These are phyloP conservation scores for Tardiomyces digboiensis DNA, from an alignment of 1,139 yeast genomes.

Conservation along the genomic window DNA sequence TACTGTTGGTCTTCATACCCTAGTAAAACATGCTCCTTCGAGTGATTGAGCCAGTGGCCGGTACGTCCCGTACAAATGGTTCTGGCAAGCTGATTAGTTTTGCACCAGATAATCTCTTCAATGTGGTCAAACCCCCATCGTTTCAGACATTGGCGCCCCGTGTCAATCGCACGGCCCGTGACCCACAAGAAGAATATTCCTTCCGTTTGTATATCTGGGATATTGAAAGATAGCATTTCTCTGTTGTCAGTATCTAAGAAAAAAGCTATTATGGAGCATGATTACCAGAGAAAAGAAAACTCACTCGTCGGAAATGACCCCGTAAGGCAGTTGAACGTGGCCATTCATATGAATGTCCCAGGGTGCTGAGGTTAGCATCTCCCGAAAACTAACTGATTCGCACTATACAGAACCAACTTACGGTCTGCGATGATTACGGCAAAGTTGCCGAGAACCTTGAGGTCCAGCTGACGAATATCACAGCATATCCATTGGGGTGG, in stretches of 20 bases:
- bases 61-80: constrained; percentile 94
- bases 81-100: constrained; percentile 75
- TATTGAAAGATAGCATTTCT: constrained; percentile 57
- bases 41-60: constrained; percentile 95
- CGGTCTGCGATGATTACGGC: constrained; percentile 83
- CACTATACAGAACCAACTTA: constrained; percentile 7
- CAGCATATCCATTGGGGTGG: constrained; percentile 87
- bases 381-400: constrained; percentile 16
- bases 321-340: constrained; percentile 44
- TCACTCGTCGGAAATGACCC: constrained; percentile 28
- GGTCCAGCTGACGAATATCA: constrained; percentile 66
- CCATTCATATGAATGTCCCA: constrained; percentile 30
- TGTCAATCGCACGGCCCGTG: constrained; percentile 85
- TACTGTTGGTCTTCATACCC: constrained; percentile 33
- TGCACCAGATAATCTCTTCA: constrained; percentile 86
- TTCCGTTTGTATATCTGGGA: constrained; percentile 65
- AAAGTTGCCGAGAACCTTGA: constrained; percentile 65
- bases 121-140: constrained; percentile 77
- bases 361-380: constrained; percentile 16
- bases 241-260: constrained; percentile 6
- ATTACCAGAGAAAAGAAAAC: constrained; percentile 4
- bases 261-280: constrained; percentile 2
- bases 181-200: constrained; percentile 87
- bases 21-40: constrained; percentile 82
- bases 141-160: constrained; percentile 65